Conservation (phyloP, 2,329 filamentous ascomycete genomes). For the Calonectria naviculata region DNA sequence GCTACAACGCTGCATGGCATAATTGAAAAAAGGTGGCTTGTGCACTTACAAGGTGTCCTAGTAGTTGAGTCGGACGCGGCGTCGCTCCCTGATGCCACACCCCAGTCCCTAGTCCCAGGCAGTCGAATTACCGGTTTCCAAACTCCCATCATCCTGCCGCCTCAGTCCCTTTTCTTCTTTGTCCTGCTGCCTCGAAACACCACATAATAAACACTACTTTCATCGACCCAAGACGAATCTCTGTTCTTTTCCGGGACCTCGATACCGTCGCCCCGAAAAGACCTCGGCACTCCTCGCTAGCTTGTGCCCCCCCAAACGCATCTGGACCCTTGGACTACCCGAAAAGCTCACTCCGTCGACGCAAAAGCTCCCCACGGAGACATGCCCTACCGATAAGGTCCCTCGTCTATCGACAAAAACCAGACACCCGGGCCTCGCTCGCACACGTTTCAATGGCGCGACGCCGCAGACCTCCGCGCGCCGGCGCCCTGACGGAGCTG, state of each 20-base stretch:
- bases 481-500: slow-evolving; percentile 71
- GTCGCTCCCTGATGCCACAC: neutral
- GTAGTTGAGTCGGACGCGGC: neutral
- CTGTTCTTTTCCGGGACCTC: no score
- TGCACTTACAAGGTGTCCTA: slow-evolving; percentile 9
- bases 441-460: slow-evolving; percentile 57
- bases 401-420: neutral
- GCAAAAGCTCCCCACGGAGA: slow-evolving; percentile 17
- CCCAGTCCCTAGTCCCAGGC: neutral
- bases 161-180: neutral
- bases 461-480: slow-evolving; percentile 66
- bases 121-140: neutral
- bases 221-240: no score
- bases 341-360: neutral
- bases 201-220: neutral
- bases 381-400: slow-evolving; percentile 33
- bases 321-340: neutral
- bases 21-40: slow-evolving; percentile 8
- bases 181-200: neutral
- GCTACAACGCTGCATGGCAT: slow-evolving; percentile 1
- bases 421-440: neutral
- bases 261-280: no score
- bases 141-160: slow-evolving; percentile 13
- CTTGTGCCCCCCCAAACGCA: neutral
- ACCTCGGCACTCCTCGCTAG: neutral